Conservation (phyloP, 2,329 filamentous ascomycete species). For the Ceratocystis eucalypticola region DNA sequence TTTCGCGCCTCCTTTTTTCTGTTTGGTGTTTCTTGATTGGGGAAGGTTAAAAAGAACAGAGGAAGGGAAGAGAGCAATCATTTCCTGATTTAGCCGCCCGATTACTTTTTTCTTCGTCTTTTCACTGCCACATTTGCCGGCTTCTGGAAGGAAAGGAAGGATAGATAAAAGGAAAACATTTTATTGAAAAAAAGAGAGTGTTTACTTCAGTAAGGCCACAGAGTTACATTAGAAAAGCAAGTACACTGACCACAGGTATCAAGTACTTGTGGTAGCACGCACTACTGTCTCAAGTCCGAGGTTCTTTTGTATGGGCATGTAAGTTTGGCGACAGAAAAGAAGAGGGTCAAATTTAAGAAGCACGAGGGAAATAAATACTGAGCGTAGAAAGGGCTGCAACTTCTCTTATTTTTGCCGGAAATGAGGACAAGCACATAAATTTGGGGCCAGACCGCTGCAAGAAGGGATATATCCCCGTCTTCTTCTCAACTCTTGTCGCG, state of each 20-base stretch:
- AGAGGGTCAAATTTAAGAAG: neutral
- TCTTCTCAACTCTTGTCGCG: neutral
- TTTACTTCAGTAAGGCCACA: neutral
- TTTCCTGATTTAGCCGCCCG: no score
- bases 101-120: no score
- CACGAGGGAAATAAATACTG: neutral
- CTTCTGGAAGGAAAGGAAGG: neutral
- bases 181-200: neutral
- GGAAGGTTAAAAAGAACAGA: no score
- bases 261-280: no score
- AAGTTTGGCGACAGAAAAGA: neutral
- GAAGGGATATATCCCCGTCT: constrained; percentile 4
- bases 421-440: neutral
- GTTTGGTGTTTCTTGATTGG: no score
- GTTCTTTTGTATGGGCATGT: no score
- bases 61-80: no score
- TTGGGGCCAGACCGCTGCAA: neutral
- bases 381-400: neutral
- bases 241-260: no score
- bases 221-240: neutral
- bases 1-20: no score
- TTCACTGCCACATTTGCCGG: no score
- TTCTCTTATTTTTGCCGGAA: constrained; percentile 4
- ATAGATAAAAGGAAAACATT: neutral
- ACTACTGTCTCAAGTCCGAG: no score